phyloP scores from a whole-genome alignment of 306 rosid species.

The Gillenia trifoliata region DNA sequence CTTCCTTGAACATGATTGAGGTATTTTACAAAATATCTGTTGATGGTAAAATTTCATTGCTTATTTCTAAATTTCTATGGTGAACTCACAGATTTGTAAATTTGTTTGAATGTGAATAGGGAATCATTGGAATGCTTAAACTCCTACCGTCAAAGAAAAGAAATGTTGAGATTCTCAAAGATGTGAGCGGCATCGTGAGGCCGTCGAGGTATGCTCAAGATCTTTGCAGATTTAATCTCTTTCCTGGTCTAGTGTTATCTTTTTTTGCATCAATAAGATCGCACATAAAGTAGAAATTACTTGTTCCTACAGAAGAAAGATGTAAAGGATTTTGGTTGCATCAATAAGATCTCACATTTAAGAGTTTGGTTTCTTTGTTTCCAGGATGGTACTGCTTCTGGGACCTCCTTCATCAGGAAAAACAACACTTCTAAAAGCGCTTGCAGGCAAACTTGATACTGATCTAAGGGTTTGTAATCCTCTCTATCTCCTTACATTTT shows the following conservation, averaged over 20 bases:
- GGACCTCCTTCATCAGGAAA: slow-evolving; percentile 40
- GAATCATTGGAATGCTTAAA: slow-evolving; percentile 37
- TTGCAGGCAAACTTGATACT: slow-evolving; percentile 32
- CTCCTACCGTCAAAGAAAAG: slow-evolving; percentile 62
- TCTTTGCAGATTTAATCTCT: not conserved
- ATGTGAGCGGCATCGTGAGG: slow-evolving; percentile 55
- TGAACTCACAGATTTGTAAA: not conserved
- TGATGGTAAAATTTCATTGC: not conserved
- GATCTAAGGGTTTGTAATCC: slow-evolving; percentile 25
- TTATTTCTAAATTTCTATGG: not conserved
- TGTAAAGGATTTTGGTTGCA: too few species aligned
- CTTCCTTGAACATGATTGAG: slow-evolving; percentile 52
- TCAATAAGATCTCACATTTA: too few species aligned
- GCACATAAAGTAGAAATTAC: too few species aligned
- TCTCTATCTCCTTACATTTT: not conserved
- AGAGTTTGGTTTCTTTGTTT: not conserved
- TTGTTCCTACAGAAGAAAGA: too few species aligned
- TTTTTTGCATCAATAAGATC: not conserved
- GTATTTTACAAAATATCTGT: slow-evolving; percentile 20
- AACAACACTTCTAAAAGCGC: slow-evolving; percentile 29
- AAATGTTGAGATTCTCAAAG: slow-evolving; percentile 49
- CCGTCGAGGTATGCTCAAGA: slow-evolving; percentile 56
- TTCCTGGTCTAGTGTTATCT: not conserved
- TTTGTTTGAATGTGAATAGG: slow-evolving; percentile 24
- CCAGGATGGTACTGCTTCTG: slow-evolving; percentile 34